phyloP scores from a whole-genome alignment of 1,284 basidiomycete genomes.

The Neotropicomus parvogracilis region DNA sequence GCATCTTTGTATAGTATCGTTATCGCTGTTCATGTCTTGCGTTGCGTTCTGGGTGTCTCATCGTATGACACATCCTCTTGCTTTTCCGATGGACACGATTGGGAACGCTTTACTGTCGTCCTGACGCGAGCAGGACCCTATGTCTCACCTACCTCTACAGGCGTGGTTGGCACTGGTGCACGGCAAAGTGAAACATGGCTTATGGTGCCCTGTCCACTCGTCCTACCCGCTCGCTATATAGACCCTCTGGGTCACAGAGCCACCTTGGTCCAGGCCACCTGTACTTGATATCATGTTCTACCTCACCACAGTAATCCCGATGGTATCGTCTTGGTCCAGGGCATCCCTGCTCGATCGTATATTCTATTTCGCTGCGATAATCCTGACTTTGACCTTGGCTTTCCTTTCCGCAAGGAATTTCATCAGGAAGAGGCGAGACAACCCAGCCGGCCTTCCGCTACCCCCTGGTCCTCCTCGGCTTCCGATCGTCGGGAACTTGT shows the following conservation, averaged over 20 bases:
- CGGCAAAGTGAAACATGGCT: conserved; percentile 14
- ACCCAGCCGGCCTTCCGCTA: conserved; percentile 19
- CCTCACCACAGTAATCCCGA: background rate
- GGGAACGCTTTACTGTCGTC: background rate
- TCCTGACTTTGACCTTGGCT: conserved; percentile 8
- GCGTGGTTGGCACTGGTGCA: background rate
- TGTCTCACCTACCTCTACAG: conserved; percentile 15
- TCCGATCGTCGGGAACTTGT: conserved; percentile 21
- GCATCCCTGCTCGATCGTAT: background rate
- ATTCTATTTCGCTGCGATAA: conserved; percentile 5
- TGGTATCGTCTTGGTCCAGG: background rate
- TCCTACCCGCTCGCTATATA: conserved; percentile 1
- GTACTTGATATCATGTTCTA: background rate
- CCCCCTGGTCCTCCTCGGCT: conserved; percentile 24
- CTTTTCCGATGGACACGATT: background rate
- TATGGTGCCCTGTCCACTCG: conserved; percentile 1
- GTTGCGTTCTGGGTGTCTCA: conserved; percentile 5
- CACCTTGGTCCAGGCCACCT: background rate
- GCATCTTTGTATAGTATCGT: conserved; percentile 30
- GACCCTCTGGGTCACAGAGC: background rate
- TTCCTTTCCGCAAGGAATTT: conserved; percentile 2
- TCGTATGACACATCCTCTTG: background rate
- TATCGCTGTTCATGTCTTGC: conserved; percentile 22
- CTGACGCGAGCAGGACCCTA: background rate
- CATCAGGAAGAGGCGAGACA: conserved; percentile 10